Evolutionary conservation across 768 basidiomycete species (phyloP).

Genomic region (Pleurotus djamor): DNA sequence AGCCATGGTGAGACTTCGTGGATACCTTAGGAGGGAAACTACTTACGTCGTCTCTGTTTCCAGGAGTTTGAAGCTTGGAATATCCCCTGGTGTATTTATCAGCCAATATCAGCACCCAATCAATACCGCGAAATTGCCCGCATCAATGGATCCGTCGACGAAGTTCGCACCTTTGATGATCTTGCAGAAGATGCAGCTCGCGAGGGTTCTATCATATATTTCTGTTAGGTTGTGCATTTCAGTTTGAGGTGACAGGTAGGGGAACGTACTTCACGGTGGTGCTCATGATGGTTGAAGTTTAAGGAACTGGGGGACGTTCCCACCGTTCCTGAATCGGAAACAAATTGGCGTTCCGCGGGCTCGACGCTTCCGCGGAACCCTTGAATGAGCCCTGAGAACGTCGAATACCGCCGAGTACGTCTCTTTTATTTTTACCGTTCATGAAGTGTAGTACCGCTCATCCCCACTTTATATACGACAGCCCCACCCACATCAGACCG

Average conservation of each 20-base stretch:
- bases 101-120: not conserved
- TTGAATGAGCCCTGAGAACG: too few relatives aligned
- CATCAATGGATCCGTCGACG: not conserved
- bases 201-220: conserved; percentile 40
- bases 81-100: conserved; percentile 57
- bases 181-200: conserved; percentile 89
- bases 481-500: not conserved
- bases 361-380: too few relatives aligned
- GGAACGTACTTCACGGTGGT: conserved; percentile 36
- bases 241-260: not conserved
- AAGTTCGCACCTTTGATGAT: conserved; percentile 74
- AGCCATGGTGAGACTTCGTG: not conserved
- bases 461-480: conserved; percentile 50
- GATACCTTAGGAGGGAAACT: not conserved
- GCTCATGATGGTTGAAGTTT: conserved; percentile 4
- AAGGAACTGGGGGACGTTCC: too few relatives aligned
- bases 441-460: too few relatives aligned
- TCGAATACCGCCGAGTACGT: too few relatives aligned
- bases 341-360: too few relatives aligned
- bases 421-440: too few relatives aligned
- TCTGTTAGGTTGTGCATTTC: not conserved
- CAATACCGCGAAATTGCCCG: not conserved
- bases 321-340: too few relatives aligned
- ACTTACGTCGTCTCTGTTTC: conserved; percentile 74
- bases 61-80: conserved; percentile 83